Percentiles rank a stretch among this genome's conserved stretches.
phyloP scores from a whole-genome alignment of 2,329 filamentous ascomycete genomes.

The Rutstroemia sp. region DNA sequence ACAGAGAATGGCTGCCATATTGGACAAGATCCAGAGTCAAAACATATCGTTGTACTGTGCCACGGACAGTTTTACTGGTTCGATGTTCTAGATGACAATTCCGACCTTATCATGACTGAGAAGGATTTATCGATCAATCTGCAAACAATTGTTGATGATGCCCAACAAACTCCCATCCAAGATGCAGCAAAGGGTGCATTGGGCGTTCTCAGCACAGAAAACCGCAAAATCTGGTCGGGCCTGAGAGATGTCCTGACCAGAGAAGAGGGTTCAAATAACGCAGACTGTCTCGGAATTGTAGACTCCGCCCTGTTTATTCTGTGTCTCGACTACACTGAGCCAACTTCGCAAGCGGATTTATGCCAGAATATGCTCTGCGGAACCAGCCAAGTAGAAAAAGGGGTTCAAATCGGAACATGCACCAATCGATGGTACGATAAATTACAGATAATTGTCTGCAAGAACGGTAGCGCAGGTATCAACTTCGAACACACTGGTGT shows the following conservation, averaged over 20 bases:
- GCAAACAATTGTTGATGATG: constrained; percentile 87
- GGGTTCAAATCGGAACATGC: constrained; percentile 94
- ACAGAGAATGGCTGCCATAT: constrained; percentile 95
- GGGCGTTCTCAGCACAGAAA: constrained; percentile 91
- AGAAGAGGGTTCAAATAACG: constrained; percentile 86
- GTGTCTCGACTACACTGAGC: constrained; percentile 88
- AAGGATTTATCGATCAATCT: constrained; percentile 88
- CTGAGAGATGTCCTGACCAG: constrained; percentile 79
- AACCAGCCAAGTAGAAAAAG: constrained; percentile 82
- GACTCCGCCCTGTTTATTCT: constrained; percentile 90
- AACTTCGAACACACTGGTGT: constrained; percentile 99
- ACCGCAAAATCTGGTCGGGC: constrained; percentile 91
- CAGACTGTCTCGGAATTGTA: constrained; percentile 90
- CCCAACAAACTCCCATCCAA: constrained; percentile 79
- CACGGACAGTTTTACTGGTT: constrained; percentile 99
- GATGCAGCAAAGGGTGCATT: constrained; percentile 93
- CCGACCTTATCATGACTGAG: constrained; percentile 94
- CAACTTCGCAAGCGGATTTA: constrained; percentile 70
- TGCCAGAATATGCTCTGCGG: constrained; percentile 99
- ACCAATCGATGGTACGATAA: constrained; percentile 99
- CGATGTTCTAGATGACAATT: constrained; percentile 89
- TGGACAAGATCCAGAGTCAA: constrained; percentile 86
- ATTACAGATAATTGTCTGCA: constrained; percentile 97
- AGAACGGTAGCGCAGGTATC: constrained; percentile 96
- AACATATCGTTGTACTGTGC: constrained; percentile 87